Conservation (phyloP, 176 grass and related monocot species). For the Neostapfia colusana region DNA sequence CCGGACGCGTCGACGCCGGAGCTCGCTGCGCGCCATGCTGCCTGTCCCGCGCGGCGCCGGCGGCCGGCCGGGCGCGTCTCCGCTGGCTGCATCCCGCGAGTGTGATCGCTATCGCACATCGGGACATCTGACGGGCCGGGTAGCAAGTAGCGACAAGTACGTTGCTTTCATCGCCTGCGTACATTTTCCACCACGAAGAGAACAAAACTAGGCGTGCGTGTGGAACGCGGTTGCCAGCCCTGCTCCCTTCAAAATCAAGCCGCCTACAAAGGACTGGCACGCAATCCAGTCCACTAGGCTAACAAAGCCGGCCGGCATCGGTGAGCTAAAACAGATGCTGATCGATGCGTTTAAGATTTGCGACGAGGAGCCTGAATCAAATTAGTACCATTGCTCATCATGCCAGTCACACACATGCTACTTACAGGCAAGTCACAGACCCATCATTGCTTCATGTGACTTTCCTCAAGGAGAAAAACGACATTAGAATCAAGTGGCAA, state of each 20-base stretch:
- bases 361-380: background rate
- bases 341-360: background rate
- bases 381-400: slow-evolving; percentile 32
- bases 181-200: background rate
- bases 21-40: background rate
- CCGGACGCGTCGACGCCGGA: background rate
- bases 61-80: background rate
- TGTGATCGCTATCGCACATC: background rate
- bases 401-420: background rate
- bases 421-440: background rate
- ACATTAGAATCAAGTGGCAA: slow-evolving; percentile 16
- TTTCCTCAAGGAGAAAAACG: slow-evolving; percentile 32
- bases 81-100: background rate
- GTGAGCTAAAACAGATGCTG: background rate
- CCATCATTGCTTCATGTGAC: slow-evolving; percentile 38
- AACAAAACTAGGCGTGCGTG: background rate
- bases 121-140: background rate
- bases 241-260: background rate
- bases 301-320: slow-evolving; percentile 26
- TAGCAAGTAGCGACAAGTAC: background rate
- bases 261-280: no score
- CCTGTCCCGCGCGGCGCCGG: background rate
- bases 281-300: no score
- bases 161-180: background rate
- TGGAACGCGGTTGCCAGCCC: background rate